A percentile compares a stretch with the other conserved stretches of the same genome.
Conservation (phyloP, 2,329 filamentous ascomycete genomes). For the Talaromyces amestolkiae region DNA sequence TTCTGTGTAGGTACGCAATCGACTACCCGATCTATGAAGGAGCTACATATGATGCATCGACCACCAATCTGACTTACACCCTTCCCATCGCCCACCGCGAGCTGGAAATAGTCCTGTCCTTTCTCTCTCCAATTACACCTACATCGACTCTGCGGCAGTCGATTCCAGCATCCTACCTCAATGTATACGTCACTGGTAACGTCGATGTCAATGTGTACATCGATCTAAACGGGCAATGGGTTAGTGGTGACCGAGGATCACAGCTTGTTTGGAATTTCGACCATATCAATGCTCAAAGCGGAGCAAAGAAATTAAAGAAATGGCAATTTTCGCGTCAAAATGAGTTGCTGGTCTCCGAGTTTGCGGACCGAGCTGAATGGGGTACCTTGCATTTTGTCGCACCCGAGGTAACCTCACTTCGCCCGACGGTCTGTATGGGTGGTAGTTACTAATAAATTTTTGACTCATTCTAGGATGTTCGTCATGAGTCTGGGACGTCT, state of each 20-base stretch:
- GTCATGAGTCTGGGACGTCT: conserved; percentile 70
- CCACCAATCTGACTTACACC: conserved; percentile 65
- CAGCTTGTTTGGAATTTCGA: conserved; percentile 68
- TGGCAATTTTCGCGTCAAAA: conserved; percentile 44
- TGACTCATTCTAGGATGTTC: conserved; percentile 47
- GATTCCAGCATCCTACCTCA: conserved; percentile 78
- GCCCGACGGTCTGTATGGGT: not conserved
- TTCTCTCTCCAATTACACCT: conserved; percentile 74
- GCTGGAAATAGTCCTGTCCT: conserved; percentile 59
- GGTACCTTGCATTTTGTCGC: conserved; percentile 75
- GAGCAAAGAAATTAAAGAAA: conserved; percentile 41
- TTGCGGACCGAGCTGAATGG: conserved; percentile 75
- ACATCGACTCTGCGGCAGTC: conserved; percentile 77
- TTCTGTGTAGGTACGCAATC: conserved; percentile 50
- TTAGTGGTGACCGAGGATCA: conserved; percentile 69
- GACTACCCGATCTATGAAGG: conserved; percentile 60
- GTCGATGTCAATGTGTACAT: conserved; percentile 63
- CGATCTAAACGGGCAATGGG: conserved; percentile 75
- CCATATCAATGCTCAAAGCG: conserved; percentile 40
- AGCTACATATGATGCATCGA: conserved; percentile 66
- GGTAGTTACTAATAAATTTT: not conserved
- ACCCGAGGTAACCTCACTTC: conserved; percentile 49
- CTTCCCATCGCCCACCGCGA: conserved; percentile 49
- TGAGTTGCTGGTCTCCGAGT: conserved; percentile 72
- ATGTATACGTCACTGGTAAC: conserved; percentile 65